Conservation (phyloP, 345 rosid species). For the Salix viminalis region DNA sequence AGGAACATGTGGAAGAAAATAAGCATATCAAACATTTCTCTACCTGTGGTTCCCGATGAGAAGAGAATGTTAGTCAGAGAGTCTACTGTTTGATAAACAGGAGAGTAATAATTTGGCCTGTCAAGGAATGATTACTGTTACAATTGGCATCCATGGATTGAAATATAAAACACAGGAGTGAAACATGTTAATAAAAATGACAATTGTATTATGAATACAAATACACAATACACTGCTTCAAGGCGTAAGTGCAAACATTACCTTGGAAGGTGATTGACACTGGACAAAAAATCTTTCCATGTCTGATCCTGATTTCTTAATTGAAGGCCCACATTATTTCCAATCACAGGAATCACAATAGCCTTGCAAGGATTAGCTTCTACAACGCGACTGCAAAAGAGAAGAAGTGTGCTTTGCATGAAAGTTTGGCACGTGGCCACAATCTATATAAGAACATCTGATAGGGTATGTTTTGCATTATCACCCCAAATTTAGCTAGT, state of each 20-base stretch:
- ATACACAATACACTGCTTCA: neutral
- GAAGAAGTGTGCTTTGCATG: neutral
- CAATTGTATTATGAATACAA: neutral
- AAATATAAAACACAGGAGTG: neutral
- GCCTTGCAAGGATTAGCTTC: neutral
- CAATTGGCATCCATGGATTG: neutral
- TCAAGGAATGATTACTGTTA: conserved; percentile 11
- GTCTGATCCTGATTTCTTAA: neutral
- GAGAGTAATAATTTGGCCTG: conserved; percentile 43
- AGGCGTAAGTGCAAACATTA: neutral
- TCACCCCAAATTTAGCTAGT: too few species aligned
- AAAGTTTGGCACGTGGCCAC: too few species aligned
- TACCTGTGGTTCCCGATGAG: conserved; percentile 93
- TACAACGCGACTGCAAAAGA: neutral
- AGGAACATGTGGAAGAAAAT: neutral
- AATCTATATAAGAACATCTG: neutral
- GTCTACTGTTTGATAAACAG: conserved; percentile 51
- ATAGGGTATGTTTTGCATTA: too few species aligned
- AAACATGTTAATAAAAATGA: neutral
- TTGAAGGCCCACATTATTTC: neutral
- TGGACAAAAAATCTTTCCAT: neutral
- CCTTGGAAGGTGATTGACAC: neutral
- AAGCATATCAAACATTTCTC: neutral
- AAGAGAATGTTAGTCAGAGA: conserved; percentile 71
- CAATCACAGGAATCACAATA: neutral